Conservation (phyloP, 2,329 filamentous ascomycete genomes). For the Colletotrichum lupini region DNA sequence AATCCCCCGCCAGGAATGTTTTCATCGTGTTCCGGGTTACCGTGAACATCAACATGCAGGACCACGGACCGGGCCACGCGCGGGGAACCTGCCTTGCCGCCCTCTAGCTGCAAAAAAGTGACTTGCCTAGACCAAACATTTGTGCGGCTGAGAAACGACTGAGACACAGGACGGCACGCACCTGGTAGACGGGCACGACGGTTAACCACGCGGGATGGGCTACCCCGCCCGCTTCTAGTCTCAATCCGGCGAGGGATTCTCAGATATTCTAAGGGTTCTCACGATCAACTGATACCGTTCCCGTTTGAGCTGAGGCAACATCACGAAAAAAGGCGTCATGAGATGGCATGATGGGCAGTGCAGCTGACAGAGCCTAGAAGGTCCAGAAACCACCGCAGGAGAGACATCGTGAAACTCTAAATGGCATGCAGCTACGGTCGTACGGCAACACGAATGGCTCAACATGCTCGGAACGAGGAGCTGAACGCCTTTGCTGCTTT, state of each 20-base stretch:
- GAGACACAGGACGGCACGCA: not conserved
- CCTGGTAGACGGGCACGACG: not conserved
- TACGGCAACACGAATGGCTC: not conserved
- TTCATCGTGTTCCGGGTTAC: not conserved
- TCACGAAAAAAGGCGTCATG: not conserved
- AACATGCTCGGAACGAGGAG: not conserved
- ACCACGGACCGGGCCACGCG: not conserved
- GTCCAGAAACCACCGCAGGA: not conserved
- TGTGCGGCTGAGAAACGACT: not conserved
- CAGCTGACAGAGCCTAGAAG: not conserved
- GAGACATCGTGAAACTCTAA: not conserved
- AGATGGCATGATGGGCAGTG: not conserved
- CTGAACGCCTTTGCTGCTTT: not conserved
- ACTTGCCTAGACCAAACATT: not conserved
- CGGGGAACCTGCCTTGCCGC: not conserved
- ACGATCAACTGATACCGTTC: not conserved
- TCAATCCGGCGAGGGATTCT: not conserved
- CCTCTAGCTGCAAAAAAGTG: not conserved
- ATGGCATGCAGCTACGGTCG: not conserved
- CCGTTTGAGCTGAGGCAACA: not conserved
- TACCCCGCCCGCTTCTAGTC: not conserved
- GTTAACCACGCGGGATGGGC: not conserved
- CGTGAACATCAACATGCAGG: not conserved
- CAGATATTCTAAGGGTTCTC: not conserved
- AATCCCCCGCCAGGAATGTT: not conserved